These are phyloP conservation scores for Malus hybrid DNA, from an alignment of 331 rosid genomes.

Conservation along the genomic window DNA sequence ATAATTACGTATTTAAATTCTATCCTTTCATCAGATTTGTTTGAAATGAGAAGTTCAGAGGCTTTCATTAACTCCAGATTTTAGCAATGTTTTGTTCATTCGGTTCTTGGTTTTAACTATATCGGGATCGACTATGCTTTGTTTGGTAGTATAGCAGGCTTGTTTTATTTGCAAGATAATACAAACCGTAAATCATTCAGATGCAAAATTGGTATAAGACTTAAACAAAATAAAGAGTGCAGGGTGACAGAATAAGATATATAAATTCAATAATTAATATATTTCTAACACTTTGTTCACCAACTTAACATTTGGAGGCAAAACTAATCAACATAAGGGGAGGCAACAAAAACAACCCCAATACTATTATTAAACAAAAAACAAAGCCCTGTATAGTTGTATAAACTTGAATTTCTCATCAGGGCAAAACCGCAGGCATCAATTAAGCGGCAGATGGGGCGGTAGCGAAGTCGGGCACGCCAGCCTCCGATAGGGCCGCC, in stretches of 20 bases:
- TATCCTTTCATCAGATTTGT: too few species aligned
- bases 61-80: too few species aligned
- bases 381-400: neutral
- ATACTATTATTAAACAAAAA: neutral
- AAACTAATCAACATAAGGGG: neutral
- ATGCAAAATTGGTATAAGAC: too few species aligned
- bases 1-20: too few species aligned
- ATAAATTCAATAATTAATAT: neutral
- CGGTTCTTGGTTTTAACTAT: too few species aligned
- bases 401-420: neutral
- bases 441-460: slow-evolving; percentile 75
- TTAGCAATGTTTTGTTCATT: too few species aligned
- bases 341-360: neutral
- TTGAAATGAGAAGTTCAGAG: too few species aligned
- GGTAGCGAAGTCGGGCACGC: slow-evolving; percentile 13
- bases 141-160: too few species aligned
- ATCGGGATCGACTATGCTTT: too few species aligned
- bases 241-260: neutral
- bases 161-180: too few species aligned
- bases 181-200: too few species aligned
- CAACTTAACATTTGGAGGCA: neutral
- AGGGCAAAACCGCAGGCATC: neutral
- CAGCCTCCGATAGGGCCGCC: slow-evolving; percentile 43
- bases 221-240: neutral
- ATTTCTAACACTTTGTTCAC: neutral